phyloP scores from a whole-genome alignment of 2,329 filamentous ascomycete genomes.

The Cladosporium sp. region DNA sequence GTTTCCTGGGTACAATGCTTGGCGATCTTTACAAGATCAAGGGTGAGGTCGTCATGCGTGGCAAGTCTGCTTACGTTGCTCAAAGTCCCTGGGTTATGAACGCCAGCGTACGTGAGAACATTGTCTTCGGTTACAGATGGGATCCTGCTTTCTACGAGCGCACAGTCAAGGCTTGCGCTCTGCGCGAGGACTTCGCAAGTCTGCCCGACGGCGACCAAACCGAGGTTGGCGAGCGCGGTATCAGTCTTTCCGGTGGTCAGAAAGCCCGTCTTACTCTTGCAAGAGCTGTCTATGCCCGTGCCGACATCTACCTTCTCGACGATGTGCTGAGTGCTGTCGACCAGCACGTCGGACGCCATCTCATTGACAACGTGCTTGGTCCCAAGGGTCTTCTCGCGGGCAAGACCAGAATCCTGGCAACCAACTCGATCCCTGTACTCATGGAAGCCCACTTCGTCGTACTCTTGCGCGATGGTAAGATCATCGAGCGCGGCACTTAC shows the following conservation, averaged over 20 bases:
- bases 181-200: slow-evolving; percentile 85
- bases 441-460: slow-evolving; percentile 87
- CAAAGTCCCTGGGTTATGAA: slow-evolving; percentile 98
- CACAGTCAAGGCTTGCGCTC: slow-evolving; percentile 86
- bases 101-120: slow-evolving; percentile 94
- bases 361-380: slow-evolving; percentile 92
- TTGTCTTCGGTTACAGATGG: slow-evolving; percentile 92
- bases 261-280: slow-evolving; percentile 92
- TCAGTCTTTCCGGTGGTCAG: slow-evolving; percentile 92
- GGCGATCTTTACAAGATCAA: slow-evolving; percentile 90
- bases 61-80: slow-evolving; percentile 84
- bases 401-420: slow-evolving; percentile 91
- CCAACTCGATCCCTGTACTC: slow-evolving; percentile 90
- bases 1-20: slow-evolving; percentile 81
- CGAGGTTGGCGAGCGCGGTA: slow-evolving; percentile 93
- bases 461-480: slow-evolving; percentile 76
- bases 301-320: slow-evolving; percentile 94
- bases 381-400: slow-evolving; percentile 75
- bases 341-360: slow-evolving; percentile 90
- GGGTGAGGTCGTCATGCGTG: slow-evolving; percentile 79
- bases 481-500: slow-evolving; percentile 87
- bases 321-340: slow-evolving; percentile 97
- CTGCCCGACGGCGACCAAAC: slow-evolving; percentile 96
- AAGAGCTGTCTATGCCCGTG: slow-evolving; percentile 90
- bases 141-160: slow-evolving; percentile 93